Percentiles rank a stretch among this genome's conserved stretches.
Conservation (phyloP, 257 asterid genomes). For the Voacanga thouarsii region DNA sequence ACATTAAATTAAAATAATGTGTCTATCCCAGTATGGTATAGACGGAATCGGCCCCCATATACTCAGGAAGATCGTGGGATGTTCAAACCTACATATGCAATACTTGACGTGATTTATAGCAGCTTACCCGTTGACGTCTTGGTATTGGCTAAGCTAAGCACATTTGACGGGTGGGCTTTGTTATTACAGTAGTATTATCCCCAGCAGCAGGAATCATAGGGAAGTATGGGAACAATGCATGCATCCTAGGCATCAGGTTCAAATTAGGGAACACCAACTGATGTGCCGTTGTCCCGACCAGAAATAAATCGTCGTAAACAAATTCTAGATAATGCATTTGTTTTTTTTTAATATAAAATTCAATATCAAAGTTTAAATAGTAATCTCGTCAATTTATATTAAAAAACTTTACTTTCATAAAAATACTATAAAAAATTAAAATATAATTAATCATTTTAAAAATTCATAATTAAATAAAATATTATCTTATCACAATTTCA, state of each 20-base stretch:
- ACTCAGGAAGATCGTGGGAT: constrained; percentile 10
- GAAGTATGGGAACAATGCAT: constrained; percentile 1
- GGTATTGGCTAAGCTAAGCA: background rate
- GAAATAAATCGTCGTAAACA: background rate
- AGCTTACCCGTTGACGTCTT: constrained; percentile 20
- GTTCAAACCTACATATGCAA: constrained; percentile 2
- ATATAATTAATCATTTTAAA: too few species aligned
- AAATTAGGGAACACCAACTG: too few species aligned
- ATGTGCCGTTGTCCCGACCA: background rate
- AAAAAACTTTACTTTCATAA: too few species aligned
- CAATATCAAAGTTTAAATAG: too few species aligned
- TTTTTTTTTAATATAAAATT: too few species aligned
- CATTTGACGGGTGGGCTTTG: background rate
- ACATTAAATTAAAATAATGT: background rate
- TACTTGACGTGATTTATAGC: constrained; percentile 16
- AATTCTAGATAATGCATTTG: too few species aligned
- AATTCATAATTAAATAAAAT: too few species aligned
- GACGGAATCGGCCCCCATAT: constrained; percentile 1
- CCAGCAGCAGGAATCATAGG: background rate
- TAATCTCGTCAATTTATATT: too few species aligned
- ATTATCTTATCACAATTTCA: too few species aligned
- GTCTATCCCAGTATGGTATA: background rate
- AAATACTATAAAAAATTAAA: too few species aligned
- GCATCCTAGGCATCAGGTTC: background rate
- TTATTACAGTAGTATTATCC: background rate